Percentiles rank a stretch among this genome's conserved stretches.
Evolutionary conservation across 164 flowering plant genomes (phyloP).

Genomic region (Hamamelis virginiana): DNA sequence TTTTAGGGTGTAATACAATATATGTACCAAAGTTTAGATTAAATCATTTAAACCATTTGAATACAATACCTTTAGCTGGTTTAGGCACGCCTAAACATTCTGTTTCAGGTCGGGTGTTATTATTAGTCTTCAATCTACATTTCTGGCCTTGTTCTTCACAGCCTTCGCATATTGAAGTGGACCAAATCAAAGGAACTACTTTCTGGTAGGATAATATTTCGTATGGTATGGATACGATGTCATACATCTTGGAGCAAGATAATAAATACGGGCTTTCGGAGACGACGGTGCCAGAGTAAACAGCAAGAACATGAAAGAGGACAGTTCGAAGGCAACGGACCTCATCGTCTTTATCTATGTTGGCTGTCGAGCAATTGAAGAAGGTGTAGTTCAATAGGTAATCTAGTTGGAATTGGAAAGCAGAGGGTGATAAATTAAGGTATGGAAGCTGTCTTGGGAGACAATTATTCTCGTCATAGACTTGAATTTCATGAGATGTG

Average conservation of each 20-base stretch:
- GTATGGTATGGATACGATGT: not conserved
- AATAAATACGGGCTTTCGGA: no score
- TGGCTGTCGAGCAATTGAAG: constrained; percentile 16
- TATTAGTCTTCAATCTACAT: constrained; percentile 1
- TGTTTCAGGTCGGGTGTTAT: not conserved
- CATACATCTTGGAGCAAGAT: no score
- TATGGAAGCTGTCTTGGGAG: constrained; percentile 8
- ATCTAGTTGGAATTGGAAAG: not conserved
- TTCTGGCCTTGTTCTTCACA: constrained; percentile 1
- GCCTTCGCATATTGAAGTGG: not conserved
- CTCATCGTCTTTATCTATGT: no score
- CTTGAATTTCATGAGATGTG: constrained; percentile 4
- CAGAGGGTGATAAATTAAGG: constrained; percentile 12
- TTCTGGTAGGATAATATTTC: not conserved
- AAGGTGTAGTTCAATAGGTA: not conserved
- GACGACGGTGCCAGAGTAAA: no score
- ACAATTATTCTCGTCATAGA: constrained; percentile 11
- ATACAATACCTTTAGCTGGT: not conserved
- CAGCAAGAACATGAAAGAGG: not conserved
- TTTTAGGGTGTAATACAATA: no score
- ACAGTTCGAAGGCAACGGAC: no score
- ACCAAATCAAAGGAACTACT: not conserved
- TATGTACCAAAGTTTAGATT: no score
- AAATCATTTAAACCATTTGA: no score
- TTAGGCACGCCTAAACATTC: not conserved